These are phyloP conservation scores for Biscogniauxia mediterranea DNA, from an alignment of 2,329 filamentous ascomycete species.

Conservation along the genomic window DNA sequence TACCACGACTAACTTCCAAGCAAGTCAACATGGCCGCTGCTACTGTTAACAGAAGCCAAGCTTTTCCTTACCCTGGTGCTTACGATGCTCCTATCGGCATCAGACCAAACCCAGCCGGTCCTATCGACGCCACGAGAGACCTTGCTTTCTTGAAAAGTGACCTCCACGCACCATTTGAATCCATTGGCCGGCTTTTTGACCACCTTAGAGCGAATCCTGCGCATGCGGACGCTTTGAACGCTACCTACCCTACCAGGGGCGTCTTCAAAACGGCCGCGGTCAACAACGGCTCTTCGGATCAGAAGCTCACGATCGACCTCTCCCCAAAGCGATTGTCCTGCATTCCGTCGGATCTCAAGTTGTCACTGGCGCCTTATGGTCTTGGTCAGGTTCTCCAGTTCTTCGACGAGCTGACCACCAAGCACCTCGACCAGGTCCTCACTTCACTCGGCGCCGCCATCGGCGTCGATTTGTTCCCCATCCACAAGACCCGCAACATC, in stretches of 20 bases:
- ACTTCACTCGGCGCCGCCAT: neutral
- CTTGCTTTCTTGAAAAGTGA: too few species aligned
- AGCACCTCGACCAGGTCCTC: slow-evolving; percentile 2
- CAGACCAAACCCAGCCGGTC: too few species aligned
- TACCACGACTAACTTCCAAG: too few species aligned
- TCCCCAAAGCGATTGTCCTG: slow-evolving; percentile 1
- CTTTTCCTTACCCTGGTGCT: too few species aligned
- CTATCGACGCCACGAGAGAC: too few species aligned
- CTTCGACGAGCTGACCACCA: slow-evolving; percentile 3
- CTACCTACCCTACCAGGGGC: neutral
- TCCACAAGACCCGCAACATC: slow-evolving; percentile 6
- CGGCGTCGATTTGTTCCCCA: slow-evolving; percentile 3
- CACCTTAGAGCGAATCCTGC: too few species aligned
- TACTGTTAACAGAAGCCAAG: too few species aligned
- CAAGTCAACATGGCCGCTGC: too few species aligned
- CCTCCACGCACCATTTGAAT: too few species aligned
- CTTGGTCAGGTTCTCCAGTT: slow-evolving; percentile 1
- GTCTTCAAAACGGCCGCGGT: slow-evolving; percentile 6
- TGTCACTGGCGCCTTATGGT: slow-evolving; percentile 2
- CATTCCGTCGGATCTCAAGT: neutral
- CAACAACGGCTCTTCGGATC: slow-evolving; percentile 4
- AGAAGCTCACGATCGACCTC: slow-evolving; percentile 12
- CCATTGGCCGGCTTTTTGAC: too few species aligned
- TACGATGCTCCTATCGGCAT: too few species aligned
- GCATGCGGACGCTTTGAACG: too few species aligned